Evolutionary conservation across 495 filamentous ascomycete species (phyloP).

Genomic region (Podospora australis): DNA sequence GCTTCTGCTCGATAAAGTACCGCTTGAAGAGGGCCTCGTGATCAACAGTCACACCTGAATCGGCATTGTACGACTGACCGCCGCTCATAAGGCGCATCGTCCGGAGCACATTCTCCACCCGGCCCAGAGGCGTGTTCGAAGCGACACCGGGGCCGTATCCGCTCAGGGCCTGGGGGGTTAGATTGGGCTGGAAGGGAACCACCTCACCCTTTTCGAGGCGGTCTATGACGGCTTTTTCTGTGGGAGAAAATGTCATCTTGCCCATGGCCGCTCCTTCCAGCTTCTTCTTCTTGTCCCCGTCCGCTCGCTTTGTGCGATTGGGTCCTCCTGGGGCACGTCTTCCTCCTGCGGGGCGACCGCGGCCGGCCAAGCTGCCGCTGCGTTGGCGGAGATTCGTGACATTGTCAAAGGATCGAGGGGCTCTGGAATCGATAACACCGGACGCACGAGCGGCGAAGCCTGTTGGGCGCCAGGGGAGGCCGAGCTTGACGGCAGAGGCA

Average conservation of each 20-base stretch:
- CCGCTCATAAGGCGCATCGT: slow-evolving; percentile 28
- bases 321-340: neutral
- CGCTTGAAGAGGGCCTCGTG: slow-evolving; percentile 6
- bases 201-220: slow-evolving; percentile 24
- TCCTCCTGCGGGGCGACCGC: neutral
- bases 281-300: neutral
- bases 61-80: slow-evolving; percentile 22
- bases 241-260: slow-evolving; percentile 15
- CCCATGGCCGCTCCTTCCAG: neutral
- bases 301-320: neutral
- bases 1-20: slow-evolving; percentile 17
- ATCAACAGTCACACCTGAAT: slow-evolving; percentile 20
- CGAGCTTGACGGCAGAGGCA: too few species aligned
- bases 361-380: neutral
- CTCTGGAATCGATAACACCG: too few species aligned
- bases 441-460: neutral
- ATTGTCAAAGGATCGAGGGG: too few species aligned
- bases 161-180: slow-evolving; percentile 15
- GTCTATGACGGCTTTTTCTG: slow-evolving; percentile 19
- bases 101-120: slow-evolving; percentile 23
- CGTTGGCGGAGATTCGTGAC: too few species aligned
- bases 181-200: slow-evolving; percentile 18
- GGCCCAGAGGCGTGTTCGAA: slow-evolving; percentile 16
- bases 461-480: neutral
- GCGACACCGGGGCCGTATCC: slow-evolving; percentile 31